Percentiles rank a stretch among this genome's conserved stretches.
Evolutionary conservation across 163 green algal species (phyloP).

Genomic region (Scenedesmus sp.): DNA sequence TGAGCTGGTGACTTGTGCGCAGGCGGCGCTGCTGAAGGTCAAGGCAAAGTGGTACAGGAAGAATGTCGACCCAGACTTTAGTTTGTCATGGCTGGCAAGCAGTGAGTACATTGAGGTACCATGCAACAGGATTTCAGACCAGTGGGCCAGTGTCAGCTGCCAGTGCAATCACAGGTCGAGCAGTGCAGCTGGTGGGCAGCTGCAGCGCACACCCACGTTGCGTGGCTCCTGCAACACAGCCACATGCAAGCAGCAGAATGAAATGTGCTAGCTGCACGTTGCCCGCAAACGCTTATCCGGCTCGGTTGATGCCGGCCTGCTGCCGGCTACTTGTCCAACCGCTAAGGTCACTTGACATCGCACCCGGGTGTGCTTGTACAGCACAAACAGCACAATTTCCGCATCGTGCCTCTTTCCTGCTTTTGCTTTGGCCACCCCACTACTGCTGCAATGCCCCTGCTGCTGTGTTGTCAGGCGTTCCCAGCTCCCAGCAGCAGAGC

Average conservation of each 20-base stretch:
- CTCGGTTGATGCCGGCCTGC: too few relatives aligned
- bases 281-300: too few relatives aligned
- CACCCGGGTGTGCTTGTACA: neutral
- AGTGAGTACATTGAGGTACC: neutral
- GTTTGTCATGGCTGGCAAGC: neutral
- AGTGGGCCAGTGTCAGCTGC: too few relatives aligned
- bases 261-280: too few relatives aligned
- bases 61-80: conserved; percentile 42
- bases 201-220: too few relatives aligned
- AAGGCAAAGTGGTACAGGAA: conserved; percentile 48
- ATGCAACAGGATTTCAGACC: neutral
- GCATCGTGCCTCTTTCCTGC: neutral
- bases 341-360: neutral
- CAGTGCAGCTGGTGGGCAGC: neutral
- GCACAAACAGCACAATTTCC: neutral
- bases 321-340: too few relatives aligned
- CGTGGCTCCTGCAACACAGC: too few relatives aligned
- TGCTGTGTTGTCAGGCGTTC: neutral
- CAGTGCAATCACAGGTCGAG: too few relatives aligned
- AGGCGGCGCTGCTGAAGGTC: conserved; percentile 23
- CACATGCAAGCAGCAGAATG: too few relatives aligned
- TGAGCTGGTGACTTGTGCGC: neutral
- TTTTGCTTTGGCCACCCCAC: neutral
- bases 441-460: neutral
- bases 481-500: neutral